Evolutionary conservation across 371 early-diverging fungal species (phyloP).

Genomic region (Paraphysoderma sedebokerense): DNA sequence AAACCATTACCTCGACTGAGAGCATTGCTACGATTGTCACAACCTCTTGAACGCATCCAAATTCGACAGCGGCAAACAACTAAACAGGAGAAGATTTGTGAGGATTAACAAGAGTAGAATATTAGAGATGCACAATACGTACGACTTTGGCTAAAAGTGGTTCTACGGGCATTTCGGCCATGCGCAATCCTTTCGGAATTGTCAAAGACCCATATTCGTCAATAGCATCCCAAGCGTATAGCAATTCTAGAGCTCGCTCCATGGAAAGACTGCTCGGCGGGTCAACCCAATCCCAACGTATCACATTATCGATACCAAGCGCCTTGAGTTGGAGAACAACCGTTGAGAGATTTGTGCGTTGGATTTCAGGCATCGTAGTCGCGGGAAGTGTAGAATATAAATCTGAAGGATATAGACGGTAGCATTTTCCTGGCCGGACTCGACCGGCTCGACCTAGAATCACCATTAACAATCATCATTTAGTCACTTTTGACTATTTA

Average conservation of each 20-base stretch:
- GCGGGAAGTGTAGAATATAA: conserved; percentile 50
- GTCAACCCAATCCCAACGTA: conserved; percentile 85
- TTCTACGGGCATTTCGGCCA: conserved; percentile 69
- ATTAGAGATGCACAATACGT: neutral
- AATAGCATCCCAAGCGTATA: conserved; percentile 54
- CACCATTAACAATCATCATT: too few species aligned
- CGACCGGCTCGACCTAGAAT: conserved; percentile 87
- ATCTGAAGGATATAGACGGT: conserved; percentile 53
- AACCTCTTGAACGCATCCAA: conserved; percentile 57
- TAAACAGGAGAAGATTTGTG: conserved; percentile 3
- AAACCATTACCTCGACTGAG: conserved; percentile 39
- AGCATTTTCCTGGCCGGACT: conserved; percentile 81
- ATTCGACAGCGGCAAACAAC: conserved; percentile 41
- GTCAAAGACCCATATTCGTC: conserved; percentile 57
- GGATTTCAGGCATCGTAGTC: conserved; percentile 77
- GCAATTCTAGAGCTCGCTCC: conserved; percentile 41
- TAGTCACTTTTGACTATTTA: too few species aligned
- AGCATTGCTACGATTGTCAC: conserved; percentile 67
- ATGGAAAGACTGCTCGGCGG: conserved; percentile 58
- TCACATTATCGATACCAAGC: conserved; percentile 75
- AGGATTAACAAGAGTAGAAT: too few species aligned
- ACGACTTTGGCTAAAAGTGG: conserved; percentile 55
- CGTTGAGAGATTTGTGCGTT: conserved; percentile 60
- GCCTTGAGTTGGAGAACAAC: conserved; percentile 73
- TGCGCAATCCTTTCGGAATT: conserved; percentile 47